These are phyloP conservation scores for Scenedesmus sp. DNA, from an alignment of 163 green algal genomes.

Conservation along the genomic window DNA sequence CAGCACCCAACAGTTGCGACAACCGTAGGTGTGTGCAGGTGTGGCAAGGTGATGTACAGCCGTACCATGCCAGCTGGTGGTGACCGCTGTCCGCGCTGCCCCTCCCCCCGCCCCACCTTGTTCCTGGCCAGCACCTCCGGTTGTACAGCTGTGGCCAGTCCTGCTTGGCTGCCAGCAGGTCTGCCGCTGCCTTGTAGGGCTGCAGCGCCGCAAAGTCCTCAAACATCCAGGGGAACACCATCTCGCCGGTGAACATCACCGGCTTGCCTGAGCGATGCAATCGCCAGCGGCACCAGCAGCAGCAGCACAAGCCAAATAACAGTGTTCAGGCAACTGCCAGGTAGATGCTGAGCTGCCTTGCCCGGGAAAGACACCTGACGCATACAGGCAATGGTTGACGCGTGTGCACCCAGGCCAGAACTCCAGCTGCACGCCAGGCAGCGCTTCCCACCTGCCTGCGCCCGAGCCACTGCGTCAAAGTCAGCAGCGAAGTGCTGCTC, in stretches of 20 bases:
- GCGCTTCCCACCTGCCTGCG: slow-evolving; percentile 59
- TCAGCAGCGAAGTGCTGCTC: slow-evolving; percentile 60
- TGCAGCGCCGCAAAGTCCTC: slow-evolving; percentile 89
- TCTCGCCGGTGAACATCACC: slow-evolving; percentile 86
- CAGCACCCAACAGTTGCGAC: too few relatives aligned
- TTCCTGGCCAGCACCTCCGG: slow-evolving; percentile 61
- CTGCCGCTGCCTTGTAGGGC: slow-evolving; percentile 79
- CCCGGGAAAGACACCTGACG: too few relatives aligned
- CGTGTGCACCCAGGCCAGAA: neutral
- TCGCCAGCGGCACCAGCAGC: slow-evolving; percentile 14
- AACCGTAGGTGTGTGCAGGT: too few relatives aligned
- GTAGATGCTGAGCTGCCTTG: neutral
- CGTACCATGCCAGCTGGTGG: too few relatives aligned
- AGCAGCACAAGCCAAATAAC: neutral
- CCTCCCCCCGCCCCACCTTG: neutral
- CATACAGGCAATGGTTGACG: too few relatives aligned
- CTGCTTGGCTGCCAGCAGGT: slow-evolving; percentile 80
- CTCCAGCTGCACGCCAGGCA: neutral
- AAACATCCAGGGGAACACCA: slow-evolving; percentile 98
- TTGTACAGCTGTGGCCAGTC: slow-evolving; percentile 81
- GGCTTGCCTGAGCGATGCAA: slow-evolving; percentile 37
- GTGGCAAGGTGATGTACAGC: too few relatives aligned
- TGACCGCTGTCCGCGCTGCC: too few relatives aligned
- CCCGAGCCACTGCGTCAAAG: slow-evolving; percentile 81
- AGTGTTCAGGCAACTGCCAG: neutral